Conservation (phyloP, 1,139 yeast species). For the Debaryomycetaceae sp. region DNA sequence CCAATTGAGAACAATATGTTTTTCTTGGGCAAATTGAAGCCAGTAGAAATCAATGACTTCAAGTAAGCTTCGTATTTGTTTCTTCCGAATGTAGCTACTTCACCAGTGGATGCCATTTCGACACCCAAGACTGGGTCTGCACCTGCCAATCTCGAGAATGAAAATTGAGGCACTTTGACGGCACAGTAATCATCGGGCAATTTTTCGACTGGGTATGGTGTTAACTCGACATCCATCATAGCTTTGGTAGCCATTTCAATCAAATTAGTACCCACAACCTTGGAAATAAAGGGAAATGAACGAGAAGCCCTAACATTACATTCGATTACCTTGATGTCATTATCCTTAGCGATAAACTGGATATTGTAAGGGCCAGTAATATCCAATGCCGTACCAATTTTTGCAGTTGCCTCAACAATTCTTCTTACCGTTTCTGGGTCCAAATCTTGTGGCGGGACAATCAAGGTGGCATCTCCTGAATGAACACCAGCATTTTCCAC, state of each 20-base stretch:
- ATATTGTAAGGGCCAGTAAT: constrained; percentile 98
- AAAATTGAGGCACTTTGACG: constrained; percentile 95
- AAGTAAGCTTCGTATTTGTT: constrained; percentile 96
- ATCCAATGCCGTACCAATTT: constrained; percentile 92
- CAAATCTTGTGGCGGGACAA: constrained; percentile 96
- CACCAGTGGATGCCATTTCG: constrained; percentile 99
- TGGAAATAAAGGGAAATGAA: constrained; percentile 97
- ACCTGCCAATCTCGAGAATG: constrained; percentile 96
- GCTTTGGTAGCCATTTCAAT: constrained; percentile 98
- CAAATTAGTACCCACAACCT: constrained; percentile 94
- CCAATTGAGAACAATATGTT: constrained; percentile 93
- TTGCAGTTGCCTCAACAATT: constrained; percentile 93
- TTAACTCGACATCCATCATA: constrained; percentile 81
- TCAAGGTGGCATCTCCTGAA: constrained; percentile 97
- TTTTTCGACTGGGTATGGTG: constrained; percentile 85
- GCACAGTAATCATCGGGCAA: constrained; percentile 95
- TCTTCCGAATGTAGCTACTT: constrained; percentile 95
- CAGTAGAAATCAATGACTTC: constrained; percentile 88
- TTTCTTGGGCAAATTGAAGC: constrained; percentile 92
- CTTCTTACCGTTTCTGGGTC: constrained; percentile 88
- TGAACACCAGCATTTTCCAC: constrained; percentile 99
- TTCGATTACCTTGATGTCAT: constrained; percentile 92
- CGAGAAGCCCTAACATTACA: constrained; percentile 98
- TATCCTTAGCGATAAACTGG: constrained; percentile 90
- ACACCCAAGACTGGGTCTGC: constrained; percentile 99